Conservation (phyloP, 345 rosid genomes). For the Toxicodendron radicans region DNA sequence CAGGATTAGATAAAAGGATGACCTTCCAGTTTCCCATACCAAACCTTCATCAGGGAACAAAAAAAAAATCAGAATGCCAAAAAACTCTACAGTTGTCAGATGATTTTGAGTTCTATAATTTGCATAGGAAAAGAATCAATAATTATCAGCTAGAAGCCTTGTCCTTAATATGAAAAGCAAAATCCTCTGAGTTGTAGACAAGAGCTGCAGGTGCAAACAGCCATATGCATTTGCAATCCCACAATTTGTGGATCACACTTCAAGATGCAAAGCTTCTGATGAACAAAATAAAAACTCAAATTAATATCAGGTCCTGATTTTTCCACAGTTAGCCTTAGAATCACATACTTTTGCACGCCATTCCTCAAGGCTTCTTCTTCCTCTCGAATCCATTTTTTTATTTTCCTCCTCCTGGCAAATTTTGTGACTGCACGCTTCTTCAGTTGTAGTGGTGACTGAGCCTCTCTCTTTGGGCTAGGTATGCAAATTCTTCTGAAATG, state of each 20-base stretch:
- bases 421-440: constrained; percentile 15
- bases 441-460: constrained; percentile 28
- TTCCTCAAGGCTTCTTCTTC: constrained; percentile 57
- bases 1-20: constrained; percentile 31
- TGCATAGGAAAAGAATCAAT: no score
- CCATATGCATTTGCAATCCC: no score
- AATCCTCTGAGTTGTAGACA: neutral
- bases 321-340: neutral
- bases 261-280: neutral
- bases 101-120: no score
- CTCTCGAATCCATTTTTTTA: constrained; percentile 7
- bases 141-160: no score
- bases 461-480: constrained; percentile 25
- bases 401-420: constrained; percentile 28
- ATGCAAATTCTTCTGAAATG: constrained; percentile 1
- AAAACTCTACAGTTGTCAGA: no score
- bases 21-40: constrained; percentile 50
- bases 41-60: constrained; percentile 28
- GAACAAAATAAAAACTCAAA: neutral
- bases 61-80: neutral
- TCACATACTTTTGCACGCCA: constrained; percentile 38
- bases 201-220: no score
- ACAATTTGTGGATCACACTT: neutral
- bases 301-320: neutral
- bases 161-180: no score